Base-by-base conservation (phyloP, 148 eudicot genomes). In the Vaccinium macrocarpon region DNA sequence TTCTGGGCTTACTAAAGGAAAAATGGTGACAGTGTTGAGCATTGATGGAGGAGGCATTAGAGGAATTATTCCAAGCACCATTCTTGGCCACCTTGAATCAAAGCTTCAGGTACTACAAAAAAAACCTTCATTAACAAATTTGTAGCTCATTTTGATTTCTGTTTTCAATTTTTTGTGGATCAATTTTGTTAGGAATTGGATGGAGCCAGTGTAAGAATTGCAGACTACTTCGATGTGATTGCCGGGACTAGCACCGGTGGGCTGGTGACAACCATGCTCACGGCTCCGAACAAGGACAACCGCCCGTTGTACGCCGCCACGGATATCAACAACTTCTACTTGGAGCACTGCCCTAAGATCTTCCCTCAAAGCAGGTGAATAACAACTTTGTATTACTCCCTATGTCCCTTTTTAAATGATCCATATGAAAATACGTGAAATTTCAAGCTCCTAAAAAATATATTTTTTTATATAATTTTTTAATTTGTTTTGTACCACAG, bases 231-330 rank as follows among this genome's bases (percentile, higher is more conserved):
- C 55, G 91, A 89, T 9, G 87, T 87, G 16, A 79, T 89, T 5
- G 88, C 91, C n/a, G 91, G 91, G 53, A 89, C 91, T 14, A 89
- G 91, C 56, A 89, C 91, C 0, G 91, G 91, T 2, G 91, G 91
- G 6, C 86, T 89, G 9, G 78, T 89, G 8, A 82, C 91, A 16
- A 79, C 88, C 50, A 89, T 89, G 89, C 81, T 89, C n/a, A 49
- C 91, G 4, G 87, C 91, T 21, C 89, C 91, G 8, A 83, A 87
- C 77, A 79, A 82, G 27, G 64, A 87, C 56, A 85, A 82, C 49
- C 83, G 85, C 2, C 91, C 91, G 38, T n/a, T 87, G 13, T 89
- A 84, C 38, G 85, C 89, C 32, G 91, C 91, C 59, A 82, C 79
- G 49, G 89, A 87, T 14, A 42, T 89, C 46, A 75, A 27, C 74